phyloP scores from a whole-genome alignment of 768 basidiomycete genomes.

The Boletellus ananiceps region DNA sequence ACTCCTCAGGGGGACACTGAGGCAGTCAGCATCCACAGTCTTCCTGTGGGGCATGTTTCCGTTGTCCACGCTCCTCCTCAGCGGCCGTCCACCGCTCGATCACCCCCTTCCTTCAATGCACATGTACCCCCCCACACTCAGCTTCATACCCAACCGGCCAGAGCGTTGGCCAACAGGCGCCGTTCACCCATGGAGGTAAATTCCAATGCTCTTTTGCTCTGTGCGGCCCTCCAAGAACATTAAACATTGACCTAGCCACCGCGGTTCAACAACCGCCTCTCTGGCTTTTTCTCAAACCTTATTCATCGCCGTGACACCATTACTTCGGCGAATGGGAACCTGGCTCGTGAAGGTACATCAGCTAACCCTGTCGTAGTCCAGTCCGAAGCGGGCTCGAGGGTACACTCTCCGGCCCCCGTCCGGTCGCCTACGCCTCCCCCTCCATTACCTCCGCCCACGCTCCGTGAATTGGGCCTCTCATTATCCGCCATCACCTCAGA shows the following conservation, averaged over 20 bases:
- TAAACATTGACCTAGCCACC: slow-evolving; percentile 32
- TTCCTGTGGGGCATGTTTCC: slow-evolving; percentile 52
- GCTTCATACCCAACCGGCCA: slow-evolving; percentile 10
- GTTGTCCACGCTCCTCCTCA: slow-evolving; percentile 33
- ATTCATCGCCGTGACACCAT: slow-evolving; percentile 65
- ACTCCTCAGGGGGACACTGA: slow-evolving; percentile 41
- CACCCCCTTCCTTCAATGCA: slow-evolving; percentile 10
- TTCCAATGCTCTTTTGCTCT: slow-evolving; percentile 3
- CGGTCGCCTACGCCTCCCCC: slow-evolving; percentile 72
- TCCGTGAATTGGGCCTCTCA: slow-evolving; percentile 71
- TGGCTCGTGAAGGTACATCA: slow-evolving; percentile 33
- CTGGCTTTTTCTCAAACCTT: slow-evolving; percentile 79
- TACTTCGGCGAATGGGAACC: slow-evolving; percentile 23
- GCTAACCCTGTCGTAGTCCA: slow-evolving; percentile 23
- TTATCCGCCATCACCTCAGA: slow-evolving; percentile 62
- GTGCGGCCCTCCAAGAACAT: slow-evolving; percentile 3
- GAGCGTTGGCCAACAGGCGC: slow-evolving; percentile 33
- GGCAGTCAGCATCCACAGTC: slow-evolving; percentile 53
- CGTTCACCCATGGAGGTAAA: slow-evolving; percentile 58
- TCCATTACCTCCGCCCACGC: slow-evolving; percentile 60
- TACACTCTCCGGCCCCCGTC: slow-evolving; percentile 49
- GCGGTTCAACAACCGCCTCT: slow-evolving; percentile 68
- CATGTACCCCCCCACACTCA: background rate
- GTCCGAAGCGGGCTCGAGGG: slow-evolving; percentile 42
- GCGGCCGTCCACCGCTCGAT: slow-evolving; percentile 34